Percentiles rank a stretch among this genome's conserved stretches.
Evolutionary conservation across 805 yeast species (phyloP).

Genomic region (Clavispora vitiphila): DNA sequence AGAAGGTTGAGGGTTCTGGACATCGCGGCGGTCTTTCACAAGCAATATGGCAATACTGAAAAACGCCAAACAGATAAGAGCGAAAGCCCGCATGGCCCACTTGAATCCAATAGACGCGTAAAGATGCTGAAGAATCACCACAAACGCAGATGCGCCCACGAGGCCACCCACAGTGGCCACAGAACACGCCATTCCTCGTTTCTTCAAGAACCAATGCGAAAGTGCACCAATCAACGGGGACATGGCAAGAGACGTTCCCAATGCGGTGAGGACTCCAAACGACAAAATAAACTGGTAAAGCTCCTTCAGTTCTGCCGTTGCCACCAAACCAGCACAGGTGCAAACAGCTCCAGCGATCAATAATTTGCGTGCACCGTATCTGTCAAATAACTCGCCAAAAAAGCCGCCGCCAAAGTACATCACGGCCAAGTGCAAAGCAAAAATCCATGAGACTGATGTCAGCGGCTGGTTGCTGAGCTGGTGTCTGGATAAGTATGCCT

Average conservation of each 20-base stretch:
- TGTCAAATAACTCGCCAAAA: slow-evolving; percentile 44
- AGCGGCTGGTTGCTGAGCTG: slow-evolving; percentile 9
- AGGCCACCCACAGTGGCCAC: slow-evolving; percentile 48
- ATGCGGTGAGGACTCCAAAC: slow-evolving; percentile 46
- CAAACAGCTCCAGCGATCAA: slow-evolving; percentile 34
- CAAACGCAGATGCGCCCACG: slow-evolving; percentile 50
- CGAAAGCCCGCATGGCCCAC: slow-evolving; percentile 50
- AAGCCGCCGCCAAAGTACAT: slow-evolving; percentile 25
- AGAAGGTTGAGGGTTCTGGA: not conserved
- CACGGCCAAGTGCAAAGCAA: slow-evolving; percentile 16
- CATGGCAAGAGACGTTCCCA: slow-evolving; percentile 40
- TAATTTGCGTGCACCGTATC: slow-evolving; percentile 36
- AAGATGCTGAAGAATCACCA: slow-evolving; percentile 47
- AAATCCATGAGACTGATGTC: slow-evolving; percentile 18
- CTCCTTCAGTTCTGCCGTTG: slow-evolving; percentile 39
- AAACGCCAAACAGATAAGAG: slow-evolving; percentile 41
- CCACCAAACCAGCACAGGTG: slow-evolving; percentile 36
- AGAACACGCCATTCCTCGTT: slow-evolving; percentile 42
- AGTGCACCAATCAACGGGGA: slow-evolving; percentile 40
- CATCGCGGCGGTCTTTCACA: slow-evolving; percentile 5
- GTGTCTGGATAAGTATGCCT: slow-evolving; percentile 16
- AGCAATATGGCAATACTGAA: slow-evolving; percentile 9
- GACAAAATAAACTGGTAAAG: slow-evolving; percentile 49
- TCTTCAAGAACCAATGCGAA: slow-evolving; percentile 40
- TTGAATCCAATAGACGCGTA: slow-evolving; percentile 45